phyloP scores from a whole-genome alignment of 352 stramenopile genomes.

The Pythium phragmitis region DNA sequence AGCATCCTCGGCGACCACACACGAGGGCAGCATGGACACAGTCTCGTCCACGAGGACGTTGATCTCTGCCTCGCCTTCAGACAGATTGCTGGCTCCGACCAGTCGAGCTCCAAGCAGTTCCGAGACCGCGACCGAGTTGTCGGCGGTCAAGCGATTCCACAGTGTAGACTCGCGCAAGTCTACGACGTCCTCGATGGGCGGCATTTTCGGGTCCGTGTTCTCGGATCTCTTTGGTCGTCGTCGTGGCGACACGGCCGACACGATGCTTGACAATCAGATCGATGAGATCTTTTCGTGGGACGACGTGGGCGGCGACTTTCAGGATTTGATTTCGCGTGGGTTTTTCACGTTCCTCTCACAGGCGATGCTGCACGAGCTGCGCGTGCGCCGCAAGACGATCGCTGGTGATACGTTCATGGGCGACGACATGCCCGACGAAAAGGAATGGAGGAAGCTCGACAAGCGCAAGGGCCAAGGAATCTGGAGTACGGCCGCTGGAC shows the following conservation, averaged over 20 bases:
- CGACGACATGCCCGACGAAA: slow-evolving; percentile 27
- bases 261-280: slow-evolving; percentile 38
- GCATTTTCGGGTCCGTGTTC: slow-evolving; percentile 65
- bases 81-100: not conserved
- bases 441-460: slow-evolving; percentile 33
- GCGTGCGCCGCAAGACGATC: slow-evolving; percentile 30
- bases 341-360: slow-evolving; percentile 64
- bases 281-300: slow-evolving; percentile 72
- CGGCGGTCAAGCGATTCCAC: slow-evolving; percentile 38
- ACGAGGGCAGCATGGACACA: slow-evolving; percentile 19
- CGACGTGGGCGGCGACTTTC: slow-evolving; percentile 53
- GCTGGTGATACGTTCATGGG: slow-evolving; percentile 18
- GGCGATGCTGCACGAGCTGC: slow-evolving; percentile 43
- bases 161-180: slow-evolving; percentile 53
- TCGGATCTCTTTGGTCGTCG: slow-evolving; percentile 70
- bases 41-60: slow-evolving; percentile 7
- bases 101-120: slow-evolving; percentile 20
- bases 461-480: slow-evolving; percentile 53
- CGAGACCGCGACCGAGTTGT: slow-evolving; percentile 5
- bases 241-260: slow-evolving; percentile 49
- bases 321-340: slow-evolving; percentile 60
- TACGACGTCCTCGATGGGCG: slow-evolving; percentile 18
- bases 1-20: slow-evolving; percentile 15
- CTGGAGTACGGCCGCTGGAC: slow-evolving; percentile 62
- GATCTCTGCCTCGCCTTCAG: slow-evolving; percentile 11